Evolutionary conservation across 2,329 filamentous ascomycete genomes (phyloP).

Genomic region (Colletotrichum sojae): DNA sequence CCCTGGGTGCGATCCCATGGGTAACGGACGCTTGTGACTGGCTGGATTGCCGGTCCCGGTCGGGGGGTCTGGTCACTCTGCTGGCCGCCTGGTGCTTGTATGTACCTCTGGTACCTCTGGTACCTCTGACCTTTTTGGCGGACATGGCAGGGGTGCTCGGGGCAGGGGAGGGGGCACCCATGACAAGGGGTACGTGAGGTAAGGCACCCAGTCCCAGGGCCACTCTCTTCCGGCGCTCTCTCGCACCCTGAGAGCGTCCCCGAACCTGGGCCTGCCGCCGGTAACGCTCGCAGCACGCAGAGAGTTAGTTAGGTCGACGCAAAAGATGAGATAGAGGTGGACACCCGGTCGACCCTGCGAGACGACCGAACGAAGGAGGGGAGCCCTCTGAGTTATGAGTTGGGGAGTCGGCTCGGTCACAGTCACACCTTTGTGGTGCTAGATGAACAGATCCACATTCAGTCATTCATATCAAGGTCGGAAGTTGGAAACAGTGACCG

Average conservation of each 20-base stretch:
- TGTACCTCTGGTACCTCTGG: too few species aligned
- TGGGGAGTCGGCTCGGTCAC: conserved; percentile 23
- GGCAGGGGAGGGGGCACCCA: conserved; percentile 1
- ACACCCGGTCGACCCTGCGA: not conserved
- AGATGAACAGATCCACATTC: conserved; percentile 31
- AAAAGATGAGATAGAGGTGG: conserved; percentile 19
- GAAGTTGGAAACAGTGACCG: not conserved
- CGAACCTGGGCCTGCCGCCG: not conserved
- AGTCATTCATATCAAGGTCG: not conserved
- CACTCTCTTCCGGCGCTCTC: not conserved
- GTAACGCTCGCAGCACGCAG: conserved; percentile 9
- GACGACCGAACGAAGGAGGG: not conserved
- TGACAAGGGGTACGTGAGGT: conserved; percentile 13
- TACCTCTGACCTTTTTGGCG: conserved; percentile 29
- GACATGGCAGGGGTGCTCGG: conserved; percentile 27
- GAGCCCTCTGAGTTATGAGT: conserved; percentile 5
- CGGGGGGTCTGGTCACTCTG: conserved; percentile 22
- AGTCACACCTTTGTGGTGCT: conserved; percentile 29
- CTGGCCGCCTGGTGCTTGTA: conserved; percentile 21
- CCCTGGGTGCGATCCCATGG: conserved; percentile 32
- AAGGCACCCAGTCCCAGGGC: conserved; percentile 22
- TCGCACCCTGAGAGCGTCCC: not conserved
- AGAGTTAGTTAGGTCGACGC: conserved; percentile 8
- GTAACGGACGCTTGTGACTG: conserved; percentile 35
- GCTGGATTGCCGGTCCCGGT: conserved; percentile 21